Evolutionary conservation across 169 alveolate genomes (phyloP), one percentile per base, ranked within the genome.

Genomic region (Eimeria zaria): DNA sequence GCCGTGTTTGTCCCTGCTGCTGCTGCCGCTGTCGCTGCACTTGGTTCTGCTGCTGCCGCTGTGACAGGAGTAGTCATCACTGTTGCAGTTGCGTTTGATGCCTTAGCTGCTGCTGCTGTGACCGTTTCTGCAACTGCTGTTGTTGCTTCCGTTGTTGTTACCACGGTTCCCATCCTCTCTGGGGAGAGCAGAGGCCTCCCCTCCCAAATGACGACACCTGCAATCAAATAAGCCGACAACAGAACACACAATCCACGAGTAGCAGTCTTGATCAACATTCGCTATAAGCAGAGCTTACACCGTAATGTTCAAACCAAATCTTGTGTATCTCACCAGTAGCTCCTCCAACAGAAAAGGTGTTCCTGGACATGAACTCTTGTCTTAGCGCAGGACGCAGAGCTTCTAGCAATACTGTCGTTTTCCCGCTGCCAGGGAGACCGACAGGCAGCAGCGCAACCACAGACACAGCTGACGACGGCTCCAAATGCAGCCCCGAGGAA

Each of bases 381-480:
- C 93, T 58, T 27, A 87, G 60, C 41, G 81, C 93, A 24, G 93
- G 93, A 22, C 93, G 78, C 93, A 87, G 44, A 33, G 93, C 93
- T 71, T 87, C 93, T 39, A 87, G 62, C 46, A 87, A 9, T 67
- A 62, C 93, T 11, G 93, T 60, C 6, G 93, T 87, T 44, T 87
- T 87, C 62, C 93, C 93, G 83, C 93, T 60, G 39, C 93, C 93
- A 24, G 93, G 93, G 64, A 87, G 93, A 33, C 93, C 81, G 4
- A 87, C 93, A 2, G 93, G 93, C 81, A 87, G 93, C 93, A 87
- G 83, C 11, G 62, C 93, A 33, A 87, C 81, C 67, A 87, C 93
- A 22, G 93, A 39, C 18, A 62, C 93, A 62, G 27, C 39, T 4
- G 91, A 51, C 69, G 67, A 24, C 2, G 58, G 36, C 18, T 33